Percentiles rank a stretch among this genome's conserved stretches.
phyloP scores from a whole-genome alignment of 2,329 filamentous ascomycete genomes.

The Ceratocystis diversiconidia region DNA sequence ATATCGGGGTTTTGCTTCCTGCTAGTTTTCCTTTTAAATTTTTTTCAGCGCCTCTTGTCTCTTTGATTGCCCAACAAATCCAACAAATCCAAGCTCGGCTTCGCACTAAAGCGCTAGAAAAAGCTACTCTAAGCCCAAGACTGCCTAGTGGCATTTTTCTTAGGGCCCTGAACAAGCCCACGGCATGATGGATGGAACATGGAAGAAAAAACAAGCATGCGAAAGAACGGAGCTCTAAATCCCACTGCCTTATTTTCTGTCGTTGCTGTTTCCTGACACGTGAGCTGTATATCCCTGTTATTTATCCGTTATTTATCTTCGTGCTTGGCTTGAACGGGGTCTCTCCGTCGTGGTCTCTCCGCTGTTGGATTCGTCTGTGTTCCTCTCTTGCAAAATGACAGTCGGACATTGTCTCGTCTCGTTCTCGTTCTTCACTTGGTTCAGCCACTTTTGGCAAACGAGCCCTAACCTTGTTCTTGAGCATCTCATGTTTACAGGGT shows the following conservation, averaged over 20 bases:
- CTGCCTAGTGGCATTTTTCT: not conserved
- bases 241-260: not conserved
- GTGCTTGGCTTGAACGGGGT: no score
- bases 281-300: not conserved
- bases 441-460: not conserved
- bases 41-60: conserved; percentile 3
- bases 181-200: not conserved
- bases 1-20: not conserved
- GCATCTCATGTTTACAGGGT: not conserved
- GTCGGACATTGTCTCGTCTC: not conserved
- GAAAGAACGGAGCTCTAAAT: not conserved
- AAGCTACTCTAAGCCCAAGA: not conserved
- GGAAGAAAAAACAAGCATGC: not conserved
- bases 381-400: not conserved
- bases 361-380: no score
- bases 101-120: not conserved
- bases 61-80: not conserved
- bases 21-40: not conserved
- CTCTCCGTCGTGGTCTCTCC: no score
- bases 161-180: not conserved
- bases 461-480: not conserved
- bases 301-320: no score
- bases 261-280: not conserved
- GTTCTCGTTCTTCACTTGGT: not conserved
- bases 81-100: not conserved